Conservation (phyloP, 2,329 filamentous ascomycete genomes). For the Apiospora sp. region DNA sequence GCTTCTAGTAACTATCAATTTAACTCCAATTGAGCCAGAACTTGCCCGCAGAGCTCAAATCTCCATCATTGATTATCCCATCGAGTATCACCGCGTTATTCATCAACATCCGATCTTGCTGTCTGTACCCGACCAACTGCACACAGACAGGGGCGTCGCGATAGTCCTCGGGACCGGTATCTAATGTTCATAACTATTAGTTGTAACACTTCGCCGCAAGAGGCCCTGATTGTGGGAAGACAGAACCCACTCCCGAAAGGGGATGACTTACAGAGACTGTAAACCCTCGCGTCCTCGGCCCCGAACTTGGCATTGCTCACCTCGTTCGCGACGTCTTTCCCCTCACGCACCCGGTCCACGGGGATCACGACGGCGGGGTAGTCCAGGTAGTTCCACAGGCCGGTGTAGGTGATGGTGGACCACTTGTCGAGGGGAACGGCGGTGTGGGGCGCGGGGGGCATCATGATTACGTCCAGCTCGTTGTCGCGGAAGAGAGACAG, state of each 20-base stretch:
- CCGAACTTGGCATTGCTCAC: slow-evolving; percentile 1
- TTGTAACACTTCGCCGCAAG: too few species aligned
- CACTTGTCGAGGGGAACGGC: slow-evolving; percentile 3
- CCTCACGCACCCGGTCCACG: not conserved
- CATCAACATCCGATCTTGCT: not conserved
- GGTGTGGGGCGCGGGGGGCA: slow-evolving; percentile 20
- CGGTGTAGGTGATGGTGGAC: slow-evolving; percentile 13
- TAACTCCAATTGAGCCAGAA: not conserved
- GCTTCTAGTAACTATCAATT: too few species aligned
- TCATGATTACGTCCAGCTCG: not conserved
- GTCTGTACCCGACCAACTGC: not conserved
- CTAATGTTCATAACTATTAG: not conserved
- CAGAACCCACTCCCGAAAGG: not conserved
- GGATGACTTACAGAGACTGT: not conserved
- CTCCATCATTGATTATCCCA: not conserved
- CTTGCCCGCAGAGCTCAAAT: too few species aligned
- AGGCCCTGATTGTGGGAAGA: too few species aligned
- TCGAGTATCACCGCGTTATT: not conserved
- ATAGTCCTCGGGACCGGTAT: not conserved
- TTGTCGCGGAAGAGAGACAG: not conserved
- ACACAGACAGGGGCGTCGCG: not conserved
- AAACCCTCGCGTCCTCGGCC: not conserved
- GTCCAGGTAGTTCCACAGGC: slow-evolving; percentile 20
- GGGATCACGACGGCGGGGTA: slow-evolving; percentile 6
- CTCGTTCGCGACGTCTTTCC: not conserved